Base-by-base conservation (phyloP, 1,284 basidiomycete species). In the Thelephora terrestris region DNA sequence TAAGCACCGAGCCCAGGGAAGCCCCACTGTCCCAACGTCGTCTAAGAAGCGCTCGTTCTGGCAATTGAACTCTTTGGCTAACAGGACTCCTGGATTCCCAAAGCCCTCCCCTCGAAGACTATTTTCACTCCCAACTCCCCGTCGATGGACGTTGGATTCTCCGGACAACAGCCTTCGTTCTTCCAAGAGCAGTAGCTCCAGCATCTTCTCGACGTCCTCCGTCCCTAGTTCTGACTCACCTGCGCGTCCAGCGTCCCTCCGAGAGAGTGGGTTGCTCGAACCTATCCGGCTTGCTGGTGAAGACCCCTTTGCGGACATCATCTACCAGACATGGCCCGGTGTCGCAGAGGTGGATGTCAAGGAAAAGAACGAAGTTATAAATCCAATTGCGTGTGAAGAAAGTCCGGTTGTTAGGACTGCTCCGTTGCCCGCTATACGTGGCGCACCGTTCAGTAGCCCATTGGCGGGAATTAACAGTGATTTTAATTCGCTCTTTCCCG, bases 281-380 rank as follows among this genome's bases (percentile, higher is more conserved):
- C 54, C 58, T 27, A 59, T 61, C 29, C 46, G 57, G 17, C 44
- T 61, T 14, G 49, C 50, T 2, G 52, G 52, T 4, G 55, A 58
- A 3, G 58, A 61, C 45, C 53, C 56, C 4, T 58, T 60, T 40
- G 45, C 48, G 3, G 55, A 51, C 24, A 45, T 43, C 24, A 45
- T 43, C 32, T 53, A 52, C 43, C 51, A 50, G 42, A 53, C 64
- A 12, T 51, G 58, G 46, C 25, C 54, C 27, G 52, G 53, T 18
- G 38, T 55, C 4, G 52, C 62, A 58, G 84, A 85, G 2, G 78
- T 75, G 14, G 76, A 73, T 42, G 78, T 71, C 53, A 79, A 71
- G 5, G 77, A 78, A 4, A 72, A 70, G 58, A 77, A 79, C 6
- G 78, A 77, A 45, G 78, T 73, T 20, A 71, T 61, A 55, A 73